These are phyloP conservation scores for Helichrysum umbraculigerum DNA, from an alignment of 129 eudicot species.

Conservation along the genomic window DNA sequence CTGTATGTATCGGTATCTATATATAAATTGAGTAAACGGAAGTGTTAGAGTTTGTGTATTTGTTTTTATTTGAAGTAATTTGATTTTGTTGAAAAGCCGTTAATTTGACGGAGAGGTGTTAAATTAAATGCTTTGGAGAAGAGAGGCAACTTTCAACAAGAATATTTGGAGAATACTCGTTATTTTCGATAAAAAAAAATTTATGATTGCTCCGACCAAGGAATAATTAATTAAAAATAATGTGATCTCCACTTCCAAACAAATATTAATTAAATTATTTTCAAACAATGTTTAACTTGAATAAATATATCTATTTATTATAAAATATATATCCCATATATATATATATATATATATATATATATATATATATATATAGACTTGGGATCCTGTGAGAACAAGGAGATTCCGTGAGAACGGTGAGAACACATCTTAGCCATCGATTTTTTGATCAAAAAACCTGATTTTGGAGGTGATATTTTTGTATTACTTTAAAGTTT, in stretches of 20 bases:
- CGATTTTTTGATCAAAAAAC: too few relatives aligned
- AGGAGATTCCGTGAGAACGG: too few relatives aligned
- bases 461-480: too few relatives aligned
- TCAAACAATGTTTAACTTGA: not conserved
- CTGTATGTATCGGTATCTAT: not conserved
- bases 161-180: slow-evolving; percentile 33
- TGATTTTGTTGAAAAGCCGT: slow-evolving; percentile 26
- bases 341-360: too few relatives aligned
- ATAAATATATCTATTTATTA: too few relatives aligned
- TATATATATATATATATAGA: too few relatives aligned
- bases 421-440: too few relatives aligned
- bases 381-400: too few relatives aligned
- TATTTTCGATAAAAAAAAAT: slow-evolving; percentile 5
- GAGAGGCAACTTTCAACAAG: slow-evolving; percentile 23
- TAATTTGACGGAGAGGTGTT: slow-evolving; percentile 12
- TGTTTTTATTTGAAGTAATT: not conserved
- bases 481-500: too few relatives aligned
- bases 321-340: too few relatives aligned
- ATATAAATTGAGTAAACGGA: not conserved
- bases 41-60: not conserved
- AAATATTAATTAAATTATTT: too few relatives aligned
- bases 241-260: too few relatives aligned
- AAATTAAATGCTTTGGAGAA: not conserved
- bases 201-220: slow-evolving; percentile 18
- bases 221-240: not conserved